A percentile compares a stretch with the other conserved stretches of the same genome.
Evolutionary conservation across 208 protist species (phyloP).

Genomic region (Leishmania martiniquensis): DNA sequence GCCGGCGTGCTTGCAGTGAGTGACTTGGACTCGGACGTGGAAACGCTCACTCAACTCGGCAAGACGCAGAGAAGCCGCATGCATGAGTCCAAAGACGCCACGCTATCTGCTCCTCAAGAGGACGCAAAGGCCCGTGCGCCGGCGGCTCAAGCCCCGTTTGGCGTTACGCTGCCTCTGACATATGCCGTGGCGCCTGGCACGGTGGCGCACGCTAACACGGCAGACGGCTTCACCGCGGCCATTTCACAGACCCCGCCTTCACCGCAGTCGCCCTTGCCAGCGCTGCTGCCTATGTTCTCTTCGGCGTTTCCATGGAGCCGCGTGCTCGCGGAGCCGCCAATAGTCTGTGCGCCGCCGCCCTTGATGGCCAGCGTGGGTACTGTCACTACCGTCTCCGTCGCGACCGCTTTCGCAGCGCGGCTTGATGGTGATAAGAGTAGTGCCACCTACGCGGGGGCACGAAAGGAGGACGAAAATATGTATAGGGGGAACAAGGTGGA

Average conservation of each 20-base stretch:
- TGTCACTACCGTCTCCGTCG: no score
- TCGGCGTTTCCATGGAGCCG: conserved; percentile 31
- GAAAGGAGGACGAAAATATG: background rate
- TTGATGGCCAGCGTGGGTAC: background rate
- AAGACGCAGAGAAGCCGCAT: background rate
- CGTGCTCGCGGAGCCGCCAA: conserved; percentile 20
- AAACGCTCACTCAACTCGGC: background rate
- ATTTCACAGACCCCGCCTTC: background rate
- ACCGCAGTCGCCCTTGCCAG: background rate
- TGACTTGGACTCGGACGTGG: conserved; percentile 17
- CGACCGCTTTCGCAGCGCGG: no score
- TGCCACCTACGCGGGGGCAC: background rate
- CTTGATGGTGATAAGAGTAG: no score
- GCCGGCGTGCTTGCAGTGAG: conserved; percentile 27
- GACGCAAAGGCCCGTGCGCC: background rate
- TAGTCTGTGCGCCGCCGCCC: conserved; percentile 11
- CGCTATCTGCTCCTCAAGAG: background rate
- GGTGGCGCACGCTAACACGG: background rate
- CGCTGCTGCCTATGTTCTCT: conserved; percentile 22
- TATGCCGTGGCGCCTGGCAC: background rate
- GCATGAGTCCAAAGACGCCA: background rate
- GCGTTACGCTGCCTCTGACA: background rate
- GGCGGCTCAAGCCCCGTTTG: background rate
- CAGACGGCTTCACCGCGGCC: conserved; percentile 2
- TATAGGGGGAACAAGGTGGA: background rate